Base-by-base conservation (phyloP, 331 rosid genomes). In the Acacia pycnantha region DNA sequence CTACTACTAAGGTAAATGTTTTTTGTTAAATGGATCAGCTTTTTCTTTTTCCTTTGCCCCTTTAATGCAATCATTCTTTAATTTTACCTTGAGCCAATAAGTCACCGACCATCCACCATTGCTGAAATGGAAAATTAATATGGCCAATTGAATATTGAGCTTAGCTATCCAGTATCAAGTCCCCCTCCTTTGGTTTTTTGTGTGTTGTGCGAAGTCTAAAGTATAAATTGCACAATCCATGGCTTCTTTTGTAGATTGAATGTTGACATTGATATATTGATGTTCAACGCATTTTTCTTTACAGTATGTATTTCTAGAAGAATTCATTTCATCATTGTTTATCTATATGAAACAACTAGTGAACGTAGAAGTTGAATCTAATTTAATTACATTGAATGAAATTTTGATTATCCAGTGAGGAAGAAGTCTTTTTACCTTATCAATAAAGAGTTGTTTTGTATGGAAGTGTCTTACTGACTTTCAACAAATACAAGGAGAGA, bases 1-100 rank as follows among this genome's bases (percentile, higher is more conserved):
- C 92, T 72, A 48, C 82, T 77, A 89, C 97, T 84, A 85, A 61
- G 99, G 99, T 94, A 94, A 84, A 70, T 73, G 3, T 41, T 13
- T 71, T 22, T 50, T 31, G 76, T 46, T 40, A 46, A 5, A 40
- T 48, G 14, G 58, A 51, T 58, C 35, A 35, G 8, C 74, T 19
- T 59, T 50, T 73, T 21, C 35, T 24, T 29, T 27, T 26, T 21
- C 19, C 37, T 78, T 67, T 68, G 29, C 2, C 1, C 64, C 37
- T 77, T 73, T 73, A 0, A 13, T 51, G 77, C 47, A 22, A n/a
- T 37, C 54, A 43, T 48, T 80, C 56, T 83, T 58, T 51, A 54
- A 59, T 72, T 77, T 53, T 53, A 48, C 59, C 54, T 83, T 48
- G 31, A 79, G 65, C 41, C 53, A 43, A 72, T 54, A 70, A 26